These are phyloP conservation scores for Pythium dissotocum DNA, from an alignment of 352 stramenopile genomes.

Conservation along the genomic window DNA sequence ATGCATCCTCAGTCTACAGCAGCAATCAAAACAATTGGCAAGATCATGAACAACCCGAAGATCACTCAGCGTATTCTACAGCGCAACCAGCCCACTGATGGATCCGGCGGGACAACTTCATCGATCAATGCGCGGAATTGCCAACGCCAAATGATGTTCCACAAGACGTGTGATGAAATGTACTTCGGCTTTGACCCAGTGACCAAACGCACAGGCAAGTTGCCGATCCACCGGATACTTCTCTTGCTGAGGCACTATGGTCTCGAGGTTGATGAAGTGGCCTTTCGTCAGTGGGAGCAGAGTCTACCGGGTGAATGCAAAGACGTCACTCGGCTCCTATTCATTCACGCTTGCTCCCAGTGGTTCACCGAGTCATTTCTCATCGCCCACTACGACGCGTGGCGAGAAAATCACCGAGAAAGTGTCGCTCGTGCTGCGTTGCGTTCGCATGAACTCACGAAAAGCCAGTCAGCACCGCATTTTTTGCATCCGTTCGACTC, in stretches of 20 bases:
- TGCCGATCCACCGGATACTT: slow-evolving; percentile 39
- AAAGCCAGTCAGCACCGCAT: slow-evolving; percentile 32
- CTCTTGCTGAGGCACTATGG: slow-evolving; percentile 44
- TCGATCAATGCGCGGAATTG: background rate
- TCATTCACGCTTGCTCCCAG: slow-evolving; percentile 47
- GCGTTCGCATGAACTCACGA: slow-evolving; percentile 22
- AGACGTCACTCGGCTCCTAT: slow-evolving; percentile 38
- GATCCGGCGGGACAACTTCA: background rate
- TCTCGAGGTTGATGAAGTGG: slow-evolving; percentile 38
- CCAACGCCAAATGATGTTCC: slow-evolving; percentile 35
- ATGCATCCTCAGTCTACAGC: slow-evolving; percentile 64
- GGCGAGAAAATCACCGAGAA: slow-evolving; percentile 6
- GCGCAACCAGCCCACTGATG: slow-evolving; percentile 26
- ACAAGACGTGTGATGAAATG: slow-evolving; percentile 49
- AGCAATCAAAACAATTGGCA: slow-evolving; percentile 53
- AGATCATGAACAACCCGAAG: slow-evolving; percentile 45
- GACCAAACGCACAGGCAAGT: slow-evolving; percentile 30
- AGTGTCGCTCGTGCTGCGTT: slow-evolving; percentile 11
- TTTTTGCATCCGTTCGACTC: slow-evolving; percentile 51
- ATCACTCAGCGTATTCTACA: slow-evolving; percentile 61
- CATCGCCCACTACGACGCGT: slow-evolving; percentile 31
- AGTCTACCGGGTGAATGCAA: slow-evolving; percentile 30
- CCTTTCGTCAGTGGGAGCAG: slow-evolving; percentile 66
- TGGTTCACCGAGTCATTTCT: slow-evolving; percentile 58
- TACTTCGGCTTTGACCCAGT: slow-evolving; percentile 48